These are phyloP conservation scores for Linum lewisii DNA, from an alignment of 345 rosid genomes.

Conservation along the genomic window DNA sequence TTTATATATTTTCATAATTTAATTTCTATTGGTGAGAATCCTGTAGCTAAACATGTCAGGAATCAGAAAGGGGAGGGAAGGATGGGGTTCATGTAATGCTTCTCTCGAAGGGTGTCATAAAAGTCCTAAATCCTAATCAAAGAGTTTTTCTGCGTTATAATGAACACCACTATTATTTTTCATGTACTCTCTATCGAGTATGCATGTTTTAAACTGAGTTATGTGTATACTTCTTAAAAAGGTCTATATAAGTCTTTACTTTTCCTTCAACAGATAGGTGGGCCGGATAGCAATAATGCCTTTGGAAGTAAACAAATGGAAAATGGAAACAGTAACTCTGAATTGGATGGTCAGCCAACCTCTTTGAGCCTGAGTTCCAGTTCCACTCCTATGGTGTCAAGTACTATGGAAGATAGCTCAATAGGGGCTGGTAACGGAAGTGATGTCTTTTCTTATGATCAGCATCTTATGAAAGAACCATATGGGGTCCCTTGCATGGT, in stretches of 20 bases:
- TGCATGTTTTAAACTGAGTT: neutral
- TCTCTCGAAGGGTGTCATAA: neutral
- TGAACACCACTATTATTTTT: neutral
- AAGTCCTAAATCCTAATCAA: neutral
- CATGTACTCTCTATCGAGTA: neutral
- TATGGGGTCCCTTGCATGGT: slow-evolving; percentile 73
- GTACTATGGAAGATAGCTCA: slow-evolving; percentile 22
- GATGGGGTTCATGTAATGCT: neutral
- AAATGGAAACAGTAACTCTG: slow-evolving; percentile 31
- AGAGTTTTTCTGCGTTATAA: neutral
- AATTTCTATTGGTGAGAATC: neutral
- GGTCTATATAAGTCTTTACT: slow-evolving; percentile 1
- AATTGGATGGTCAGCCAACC: slow-evolving; percentile 26
- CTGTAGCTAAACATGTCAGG: neutral
- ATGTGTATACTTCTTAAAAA: neutral
- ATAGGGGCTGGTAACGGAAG: slow-evolving; percentile 19
- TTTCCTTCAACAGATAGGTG: slow-evolving; percentile 31
- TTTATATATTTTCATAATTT: neutral
- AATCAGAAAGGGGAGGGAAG: no score
- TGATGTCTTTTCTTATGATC: slow-evolving; percentile 34
- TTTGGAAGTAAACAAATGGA: slow-evolving; percentile 30
- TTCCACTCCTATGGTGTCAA: slow-evolving; percentile 16
- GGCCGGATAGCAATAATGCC: slow-evolving; percentile 25
- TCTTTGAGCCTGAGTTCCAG: slow-evolving; percentile 13
- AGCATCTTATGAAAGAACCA: slow-evolving; percentile 39